These are phyloP conservation scores for Xylogone sp. DNA, from an alignment of 2,329 filamentous ascomycete species.

Conservation along the genomic window DNA sequence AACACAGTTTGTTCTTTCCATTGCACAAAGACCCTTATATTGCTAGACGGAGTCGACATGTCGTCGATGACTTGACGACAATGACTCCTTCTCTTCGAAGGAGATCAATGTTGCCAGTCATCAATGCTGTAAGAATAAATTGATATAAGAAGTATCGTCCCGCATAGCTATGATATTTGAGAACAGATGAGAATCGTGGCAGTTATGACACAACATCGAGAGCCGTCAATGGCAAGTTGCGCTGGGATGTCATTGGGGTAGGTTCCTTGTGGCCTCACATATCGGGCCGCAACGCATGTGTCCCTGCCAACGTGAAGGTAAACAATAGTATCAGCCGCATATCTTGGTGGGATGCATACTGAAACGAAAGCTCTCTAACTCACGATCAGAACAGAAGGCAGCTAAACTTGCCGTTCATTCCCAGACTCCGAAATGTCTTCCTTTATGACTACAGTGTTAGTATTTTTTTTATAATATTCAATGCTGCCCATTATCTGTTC, in stretches of 20 bases:
- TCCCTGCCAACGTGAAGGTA: background rate
- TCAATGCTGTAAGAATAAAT: slow-evolving; percentile 22
- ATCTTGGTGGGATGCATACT: background rate
- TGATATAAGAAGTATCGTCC: slow-evolving; percentile 8
- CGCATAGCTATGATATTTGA: slow-evolving; percentile 13
- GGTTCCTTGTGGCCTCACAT: background rate
- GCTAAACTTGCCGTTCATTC: background rate
- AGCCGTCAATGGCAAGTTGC: background rate
- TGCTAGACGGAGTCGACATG: slow-evolving; percentile 49
- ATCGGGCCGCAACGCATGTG: background rate
- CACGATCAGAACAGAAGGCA: background rate
- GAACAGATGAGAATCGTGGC: background rate
- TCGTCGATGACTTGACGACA: slow-evolving; percentile 14
- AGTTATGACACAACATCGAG: background rate
- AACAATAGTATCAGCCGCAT: background rate
- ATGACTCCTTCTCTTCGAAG: slow-evolving; percentile 25
- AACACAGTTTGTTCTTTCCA: slow-evolving; percentile 96
- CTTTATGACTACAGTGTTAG: slow-evolving; percentile 79
- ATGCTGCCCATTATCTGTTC: background rate
- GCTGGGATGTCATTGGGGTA: background rate
- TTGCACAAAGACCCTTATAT: slow-evolving; percentile 92
- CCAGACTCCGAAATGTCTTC: slow-evolving; percentile 58
- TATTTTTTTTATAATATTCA: slow-evolving; percentile 24
- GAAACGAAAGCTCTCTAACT: background rate
- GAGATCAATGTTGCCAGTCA: slow-evolving; percentile 25